phyloP scores from a whole-genome alignment of 805 yeast genomes.

The Maudiozyma bulderi region DNA sequence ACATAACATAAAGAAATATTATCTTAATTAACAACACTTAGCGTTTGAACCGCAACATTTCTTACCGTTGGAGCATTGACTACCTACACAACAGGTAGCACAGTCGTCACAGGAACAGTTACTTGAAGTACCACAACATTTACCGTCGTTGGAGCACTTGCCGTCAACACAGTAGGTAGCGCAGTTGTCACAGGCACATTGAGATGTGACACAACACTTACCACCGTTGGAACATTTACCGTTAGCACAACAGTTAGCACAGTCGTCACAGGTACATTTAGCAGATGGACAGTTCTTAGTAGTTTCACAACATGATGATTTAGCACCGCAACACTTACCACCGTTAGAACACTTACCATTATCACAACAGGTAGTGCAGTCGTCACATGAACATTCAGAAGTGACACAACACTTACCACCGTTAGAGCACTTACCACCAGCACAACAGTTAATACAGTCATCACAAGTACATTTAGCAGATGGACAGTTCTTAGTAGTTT shows the following conservation, averaged over 20 bases:
- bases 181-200: background rate
- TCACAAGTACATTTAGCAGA: background rate
- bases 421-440: background rate
- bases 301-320: background rate
- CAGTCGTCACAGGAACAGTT: background rate
- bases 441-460: background rate
- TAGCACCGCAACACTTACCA: background rate
- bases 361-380: background rate
- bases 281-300: background rate
- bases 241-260: background rate
- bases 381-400: background rate
- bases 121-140: background rate
- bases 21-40: no score
- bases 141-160: background rate
- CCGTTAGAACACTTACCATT: background rate
- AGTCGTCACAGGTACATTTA: background rate
- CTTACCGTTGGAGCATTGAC: background rate
- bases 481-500: background rate
- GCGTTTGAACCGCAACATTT: background rate
- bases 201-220: background rate
- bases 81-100: background rate
- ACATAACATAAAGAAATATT: no score
- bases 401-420: background rate
- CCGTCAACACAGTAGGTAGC: background rate
- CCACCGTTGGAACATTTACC: background rate